phyloP scores from a whole-genome alignment of 805 yeast species.

The Ogataea thermomethanolica region DNA sequence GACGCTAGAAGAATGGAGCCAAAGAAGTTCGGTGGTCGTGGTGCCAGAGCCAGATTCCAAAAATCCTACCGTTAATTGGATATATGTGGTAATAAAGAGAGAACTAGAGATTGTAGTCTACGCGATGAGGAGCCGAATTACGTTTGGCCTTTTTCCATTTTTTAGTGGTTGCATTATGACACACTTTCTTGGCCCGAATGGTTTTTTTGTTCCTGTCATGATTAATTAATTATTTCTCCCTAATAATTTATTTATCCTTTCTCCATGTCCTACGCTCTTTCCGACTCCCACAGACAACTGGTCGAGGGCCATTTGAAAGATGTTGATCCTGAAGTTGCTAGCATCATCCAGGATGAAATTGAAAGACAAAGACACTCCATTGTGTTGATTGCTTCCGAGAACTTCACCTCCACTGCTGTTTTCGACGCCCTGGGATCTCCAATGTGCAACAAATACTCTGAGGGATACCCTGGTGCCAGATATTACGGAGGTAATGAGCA shows the following conservation, averaged over 20 bases:
- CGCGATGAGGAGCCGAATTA: not conserved
- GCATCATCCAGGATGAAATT: constrained; percentile 73
- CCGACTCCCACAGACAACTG: constrained; percentile 61
- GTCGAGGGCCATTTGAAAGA: constrained; percentile 60
- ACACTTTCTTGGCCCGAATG: not conserved
- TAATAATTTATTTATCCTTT: not conserved
- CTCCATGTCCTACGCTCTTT: constrained; percentile 50
- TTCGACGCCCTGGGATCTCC: constrained; percentile 96
- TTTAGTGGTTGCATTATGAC: not conserved
- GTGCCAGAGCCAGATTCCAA: constrained; percentile 99
- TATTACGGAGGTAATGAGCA: constrained; percentile 98
- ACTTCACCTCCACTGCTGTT: constrained; percentile 93
- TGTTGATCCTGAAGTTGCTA: constrained; percentile 76
- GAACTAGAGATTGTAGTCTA: constrained; percentile 3
- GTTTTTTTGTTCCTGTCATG: constrained; percentile 3
- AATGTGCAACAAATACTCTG: constrained; percentile 97
- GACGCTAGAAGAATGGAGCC: constrained; percentile 99
- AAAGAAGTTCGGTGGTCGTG: constrained; percentile 99
- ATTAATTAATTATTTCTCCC: constrained; percentile 3
- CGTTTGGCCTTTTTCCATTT: not conserved
- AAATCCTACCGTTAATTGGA: constrained; percentile 94
- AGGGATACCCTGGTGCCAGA: constrained; percentile 98
- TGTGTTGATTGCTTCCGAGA: constrained; percentile 93
- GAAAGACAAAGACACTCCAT: constrained; percentile 91
- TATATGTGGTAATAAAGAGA: constrained; percentile 11